These are phyloP conservation scores for Penicillium sp. DNA, from an alignment of 2,329 filamentous ascomycete species.

Conservation along the genomic window DNA sequence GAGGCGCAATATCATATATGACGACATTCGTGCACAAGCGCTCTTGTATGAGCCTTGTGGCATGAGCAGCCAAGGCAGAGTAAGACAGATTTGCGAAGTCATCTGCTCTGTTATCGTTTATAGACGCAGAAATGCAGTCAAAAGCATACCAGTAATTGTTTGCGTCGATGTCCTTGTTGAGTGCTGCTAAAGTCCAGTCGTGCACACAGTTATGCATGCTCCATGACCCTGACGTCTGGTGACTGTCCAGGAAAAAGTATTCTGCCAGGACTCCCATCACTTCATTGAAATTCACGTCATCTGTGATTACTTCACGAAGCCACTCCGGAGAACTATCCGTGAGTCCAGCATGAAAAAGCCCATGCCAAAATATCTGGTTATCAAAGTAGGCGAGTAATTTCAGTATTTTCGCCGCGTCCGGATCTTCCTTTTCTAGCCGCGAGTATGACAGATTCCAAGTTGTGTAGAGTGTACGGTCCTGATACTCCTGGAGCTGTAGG, in stretches of 20 bases:
- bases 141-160: slow-evolving; percentile 1
- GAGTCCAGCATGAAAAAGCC: slow-evolving; percentile 2
- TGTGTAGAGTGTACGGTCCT: not conserved
- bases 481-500: not conserved
- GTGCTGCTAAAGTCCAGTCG: slow-evolving; percentile 1
- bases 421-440: not conserved
- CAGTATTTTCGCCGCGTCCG: slow-evolving; percentile 1
- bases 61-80: not conserved
- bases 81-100: not conserved
- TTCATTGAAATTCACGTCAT: not conserved
- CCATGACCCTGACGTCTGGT: not conserved
- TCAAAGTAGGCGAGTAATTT: slow-evolving; percentile 5
- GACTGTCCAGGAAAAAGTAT: slow-evolving; percentile 2
- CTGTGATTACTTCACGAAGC: slow-evolving; percentile 2
- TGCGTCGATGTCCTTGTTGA: slow-evolving; percentile 2
- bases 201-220: slow-evolving; percentile 8
- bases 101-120: not conserved
- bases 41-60: not conserved
- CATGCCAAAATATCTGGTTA: slow-evolving; percentile 3
- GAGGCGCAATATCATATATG: not conserved
- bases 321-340: slow-evolving; percentile 1
- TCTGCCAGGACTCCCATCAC: not conserved
- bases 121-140: not conserved
- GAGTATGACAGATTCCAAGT: slow-evolving; percentile 8
- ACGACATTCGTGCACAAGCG: not conserved